A percentile compares a stretch with the other conserved stretches of the same genome.
phyloP scores from a whole-genome alignment of 345 rosid genomes.

The Acer campestre region DNA sequence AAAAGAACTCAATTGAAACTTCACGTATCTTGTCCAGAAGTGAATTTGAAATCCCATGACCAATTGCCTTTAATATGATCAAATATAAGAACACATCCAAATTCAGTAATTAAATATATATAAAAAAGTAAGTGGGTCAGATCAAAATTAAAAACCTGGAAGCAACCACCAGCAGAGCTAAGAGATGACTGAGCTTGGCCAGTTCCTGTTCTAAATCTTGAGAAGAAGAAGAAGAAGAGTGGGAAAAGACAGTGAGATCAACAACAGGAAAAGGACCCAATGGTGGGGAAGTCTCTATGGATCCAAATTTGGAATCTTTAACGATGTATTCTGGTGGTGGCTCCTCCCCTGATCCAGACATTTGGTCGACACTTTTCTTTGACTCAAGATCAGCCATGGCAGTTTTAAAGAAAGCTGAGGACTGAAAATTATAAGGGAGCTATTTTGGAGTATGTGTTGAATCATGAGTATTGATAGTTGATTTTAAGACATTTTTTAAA shows the following conservation, averaged over 20 bases:
- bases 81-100: background rate
- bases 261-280: constrained; percentile 25
- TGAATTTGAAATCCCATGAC: constrained; percentile 49
- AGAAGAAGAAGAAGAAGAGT: background rate
- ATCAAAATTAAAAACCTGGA: constrained; percentile 51
- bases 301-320: constrained; percentile 25
- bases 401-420: background rate
- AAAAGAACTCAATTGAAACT: constrained; percentile 33
- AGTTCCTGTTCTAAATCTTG: constrained; percentile 21
- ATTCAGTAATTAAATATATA: background rate
- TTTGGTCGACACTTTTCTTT: constrained; percentile 20
- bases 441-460: too few species aligned
- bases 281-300: constrained; percentile 16
- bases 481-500: too few species aligned
- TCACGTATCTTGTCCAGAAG: constrained; percentile 44
- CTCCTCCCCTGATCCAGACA: constrained; percentile 28
- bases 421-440: background rate
- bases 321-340: constrained; percentile 27
- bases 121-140: background rate
- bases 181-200: constrained; percentile 37
- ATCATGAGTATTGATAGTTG: too few species aligned
- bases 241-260: constrained; percentile 30
- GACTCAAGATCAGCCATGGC: background rate
- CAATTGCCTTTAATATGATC: constrained; percentile 40
- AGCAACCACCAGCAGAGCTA: constrained; percentile 45